Conservation (phyloP, 495 filamentous ascomycete species). For the Astrothelium macrocarpum region DNA sequence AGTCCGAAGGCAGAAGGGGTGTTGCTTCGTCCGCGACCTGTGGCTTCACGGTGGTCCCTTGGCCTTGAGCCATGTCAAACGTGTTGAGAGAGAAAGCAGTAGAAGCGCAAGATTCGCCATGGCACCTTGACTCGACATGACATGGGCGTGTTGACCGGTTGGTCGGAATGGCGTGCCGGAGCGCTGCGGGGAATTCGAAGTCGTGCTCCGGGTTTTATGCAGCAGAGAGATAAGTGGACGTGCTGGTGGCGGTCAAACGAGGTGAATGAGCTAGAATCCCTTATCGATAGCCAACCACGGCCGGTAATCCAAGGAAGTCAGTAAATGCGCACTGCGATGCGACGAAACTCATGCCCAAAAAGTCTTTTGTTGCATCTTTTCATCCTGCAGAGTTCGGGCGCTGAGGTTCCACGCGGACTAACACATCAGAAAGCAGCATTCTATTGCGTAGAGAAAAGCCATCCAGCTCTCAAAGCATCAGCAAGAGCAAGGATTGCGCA, state of each 20-base stretch:
- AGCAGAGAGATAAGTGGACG: background rate
- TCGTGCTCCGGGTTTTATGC: background rate
- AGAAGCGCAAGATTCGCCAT: background rate
- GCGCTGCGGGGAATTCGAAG: background rate
- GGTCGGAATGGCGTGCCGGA: background rate
- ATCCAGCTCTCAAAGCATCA: too few relatives aligned
- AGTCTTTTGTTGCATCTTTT: too few relatives aligned
- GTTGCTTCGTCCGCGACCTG: constrained; percentile 4
- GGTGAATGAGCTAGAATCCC: too few relatives aligned
- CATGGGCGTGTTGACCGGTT: background rate
- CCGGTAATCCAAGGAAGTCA: too few relatives aligned
- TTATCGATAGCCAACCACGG: background rate
- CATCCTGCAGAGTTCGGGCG: too few relatives aligned
- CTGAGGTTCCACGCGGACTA: too few relatives aligned
- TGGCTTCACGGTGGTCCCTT: background rate
- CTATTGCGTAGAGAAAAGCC: too few relatives aligned
- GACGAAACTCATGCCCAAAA: too few relatives aligned
- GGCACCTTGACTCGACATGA: background rate
- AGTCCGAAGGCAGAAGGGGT: constrained; percentile 6
- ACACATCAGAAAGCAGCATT: too few relatives aligned
- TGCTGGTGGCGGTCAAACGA: background rate
- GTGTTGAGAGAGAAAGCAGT: background rate
- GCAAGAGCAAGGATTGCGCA: too few relatives aligned
- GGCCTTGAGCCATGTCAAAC: background rate
- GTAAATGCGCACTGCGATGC: too few relatives aligned